These are phyloP conservation scores for Boletellus emodensis DNA, from an alignment of 768 basidiomycete genomes.

Conservation along the genomic window DNA sequence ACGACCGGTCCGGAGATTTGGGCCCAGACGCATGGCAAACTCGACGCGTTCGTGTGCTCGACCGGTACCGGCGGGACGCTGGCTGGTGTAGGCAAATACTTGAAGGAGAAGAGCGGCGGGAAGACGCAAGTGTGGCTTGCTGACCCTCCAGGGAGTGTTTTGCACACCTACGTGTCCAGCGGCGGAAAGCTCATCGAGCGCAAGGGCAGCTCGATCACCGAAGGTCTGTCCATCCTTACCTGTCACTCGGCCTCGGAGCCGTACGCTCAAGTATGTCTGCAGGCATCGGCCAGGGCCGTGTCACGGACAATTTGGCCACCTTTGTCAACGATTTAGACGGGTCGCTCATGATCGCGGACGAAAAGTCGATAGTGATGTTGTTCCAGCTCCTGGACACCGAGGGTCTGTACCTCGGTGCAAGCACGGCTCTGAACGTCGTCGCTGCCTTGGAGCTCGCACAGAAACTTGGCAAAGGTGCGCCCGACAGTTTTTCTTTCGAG, in stretches of 20 bases:
- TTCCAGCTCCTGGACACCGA: slow-evolving; percentile 90
- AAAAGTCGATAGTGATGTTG: slow-evolving; percentile 88
- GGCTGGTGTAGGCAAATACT: slow-evolving; percentile 78
- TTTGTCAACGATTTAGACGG: slow-evolving; percentile 77
- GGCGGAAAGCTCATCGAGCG: slow-evolving; percentile 77
- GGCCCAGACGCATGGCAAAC: slow-evolving; percentile 72
- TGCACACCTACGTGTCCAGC: slow-evolving; percentile 77
- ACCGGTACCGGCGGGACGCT: slow-evolving; percentile 97
- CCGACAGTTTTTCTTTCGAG: not conserved
- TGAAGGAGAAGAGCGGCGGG: slow-evolving; percentile 78
- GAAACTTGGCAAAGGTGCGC: slow-evolving; percentile 74
- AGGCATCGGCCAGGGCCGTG: slow-evolving; percentile 97
- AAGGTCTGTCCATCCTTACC: slow-evolving; percentile 49
- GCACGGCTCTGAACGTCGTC: slow-evolving; percentile 91
- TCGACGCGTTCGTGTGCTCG: slow-evolving; percentile 91
- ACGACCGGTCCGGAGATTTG: slow-evolving; percentile 97
- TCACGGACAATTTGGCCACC: slow-evolving; percentile 86
- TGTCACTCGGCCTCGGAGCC: not conserved
- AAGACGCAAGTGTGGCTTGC: slow-evolving; percentile 90
- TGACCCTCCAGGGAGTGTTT: slow-evolving; percentile 93
- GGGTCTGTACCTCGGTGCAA: slow-evolving; percentile 92
- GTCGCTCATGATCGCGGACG: slow-evolving; percentile 82
- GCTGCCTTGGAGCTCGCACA: slow-evolving; percentile 87
- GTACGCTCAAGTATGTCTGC: not conserved
- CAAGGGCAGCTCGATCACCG: slow-evolving; percentile 84